phyloP scores from a whole-genome alignment of 371 early-diverging fungal species.

The Choanephora cucurbitarum region DNA sequence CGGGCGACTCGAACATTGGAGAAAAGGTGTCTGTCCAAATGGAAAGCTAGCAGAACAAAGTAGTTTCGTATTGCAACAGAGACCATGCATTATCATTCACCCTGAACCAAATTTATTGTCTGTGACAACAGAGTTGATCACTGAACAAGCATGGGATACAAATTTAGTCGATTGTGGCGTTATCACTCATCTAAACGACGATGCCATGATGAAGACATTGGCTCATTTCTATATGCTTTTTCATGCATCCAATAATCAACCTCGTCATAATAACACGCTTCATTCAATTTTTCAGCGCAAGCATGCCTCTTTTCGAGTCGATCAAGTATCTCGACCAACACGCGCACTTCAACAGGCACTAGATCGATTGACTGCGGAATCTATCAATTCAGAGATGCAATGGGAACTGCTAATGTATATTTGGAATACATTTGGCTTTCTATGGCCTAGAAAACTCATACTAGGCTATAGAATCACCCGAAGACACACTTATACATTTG shows the following conservation, averaged over 20 bases:
- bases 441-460: slow-evolving; percentile 48
- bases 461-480: slow-evolving; percentile 20
- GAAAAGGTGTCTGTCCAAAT: slow-evolving; percentile 36
- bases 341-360: slow-evolving; percentile 21
- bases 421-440: slow-evolving; percentile 43
- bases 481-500: slow-evolving; percentile 11
- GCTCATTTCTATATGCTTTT: slow-evolving; percentile 39
- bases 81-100: slow-evolving; percentile 24
- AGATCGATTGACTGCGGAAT: slow-evolving; percentile 16
- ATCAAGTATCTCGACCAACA: slow-evolving; percentile 36
- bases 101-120: slow-evolving; percentile 11
- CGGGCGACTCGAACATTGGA: slow-evolving; percentile 32
- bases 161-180: slow-evolving; percentile 33
- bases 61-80: slow-evolving; percentile 35
- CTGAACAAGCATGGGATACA: slow-evolving; percentile 39
- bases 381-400: slow-evolving; percentile 14
- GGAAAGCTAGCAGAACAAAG: slow-evolving; percentile 31
- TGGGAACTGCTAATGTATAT: slow-evolving; percentile 33
- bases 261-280: slow-evolving; percentile 13
- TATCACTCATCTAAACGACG: slow-evolving; percentile 34
- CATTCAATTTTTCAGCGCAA: slow-evolving; percentile 31
- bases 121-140: slow-evolving; percentile 31
- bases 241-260: slow-evolving; percentile 17
- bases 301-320: slow-evolving; percentile 39
- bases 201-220: slow-evolving; percentile 35